Evolutionary conservation across 257 asterid species (phyloP).

Genomic region (Lavandula angustifolia): DNA sequence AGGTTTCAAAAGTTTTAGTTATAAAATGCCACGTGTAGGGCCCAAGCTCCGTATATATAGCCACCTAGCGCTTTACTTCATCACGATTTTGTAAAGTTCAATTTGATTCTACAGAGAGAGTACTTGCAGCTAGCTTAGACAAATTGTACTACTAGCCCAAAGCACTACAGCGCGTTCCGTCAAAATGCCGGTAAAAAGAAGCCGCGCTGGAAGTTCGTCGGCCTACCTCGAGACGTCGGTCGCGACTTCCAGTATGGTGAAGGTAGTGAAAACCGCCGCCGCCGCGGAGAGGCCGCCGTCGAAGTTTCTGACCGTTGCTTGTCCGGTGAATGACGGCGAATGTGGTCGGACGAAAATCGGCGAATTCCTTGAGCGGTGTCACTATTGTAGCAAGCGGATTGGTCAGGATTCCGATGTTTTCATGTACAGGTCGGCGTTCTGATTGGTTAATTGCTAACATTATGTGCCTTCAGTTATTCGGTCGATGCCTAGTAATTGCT

Average conservation of each 20-base stretch:
- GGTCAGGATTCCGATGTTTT: conserved; percentile 46
- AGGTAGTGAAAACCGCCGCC: conserved; percentile 30
- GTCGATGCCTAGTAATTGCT: not conserved
- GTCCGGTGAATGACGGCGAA: conserved; percentile 28
- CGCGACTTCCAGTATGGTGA: conserved; percentile 20
- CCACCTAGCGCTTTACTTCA: not conserved
- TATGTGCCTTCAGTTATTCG: not conserved
- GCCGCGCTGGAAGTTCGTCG: conserved; percentile 35
- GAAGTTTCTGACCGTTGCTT: conserved; percentile 25
- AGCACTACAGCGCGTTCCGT: conserved; percentile 34
- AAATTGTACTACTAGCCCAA: not conserved
- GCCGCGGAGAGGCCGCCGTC: conserved; percentile 32
- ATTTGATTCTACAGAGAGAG: not conserved
- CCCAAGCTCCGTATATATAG: conserved; percentile 30
- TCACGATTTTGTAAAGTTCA: not conserved
- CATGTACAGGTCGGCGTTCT: conserved; percentile 53
- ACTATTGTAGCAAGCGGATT: conserved; percentile 49
- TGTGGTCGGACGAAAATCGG: conserved; percentile 33
- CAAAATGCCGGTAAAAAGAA: conserved; percentile 43
- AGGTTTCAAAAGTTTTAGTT: not conserved
- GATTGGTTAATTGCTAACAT: not conserved
- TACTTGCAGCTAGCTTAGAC: not conserved
- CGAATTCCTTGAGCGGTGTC: conserved; percentile 46
- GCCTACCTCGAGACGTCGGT: conserved; percentile 14
- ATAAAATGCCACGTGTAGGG: conserved; percentile 19